phyloP scores from a whole-genome alignment of 1,284 basidiomycete genomes.

The Athelia sp. region DNA sequence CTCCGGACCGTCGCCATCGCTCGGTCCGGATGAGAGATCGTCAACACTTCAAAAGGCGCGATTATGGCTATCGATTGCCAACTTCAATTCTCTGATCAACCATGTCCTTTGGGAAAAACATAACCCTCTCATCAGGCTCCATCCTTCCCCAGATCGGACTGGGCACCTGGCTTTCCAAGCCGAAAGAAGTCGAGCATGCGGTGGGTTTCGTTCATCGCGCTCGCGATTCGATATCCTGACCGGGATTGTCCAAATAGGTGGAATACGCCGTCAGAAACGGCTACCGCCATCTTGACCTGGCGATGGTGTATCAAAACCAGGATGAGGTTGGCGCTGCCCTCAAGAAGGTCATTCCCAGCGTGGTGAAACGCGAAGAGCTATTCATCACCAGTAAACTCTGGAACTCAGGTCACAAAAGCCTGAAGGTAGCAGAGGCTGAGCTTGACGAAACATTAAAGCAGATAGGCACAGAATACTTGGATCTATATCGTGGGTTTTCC shows the following conservation, averaged over 20 bases:
- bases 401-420: constrained; percentile 64
- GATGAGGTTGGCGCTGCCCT: constrained; percentile 69
- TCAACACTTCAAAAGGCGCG: too few relatives aligned
- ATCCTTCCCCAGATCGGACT: constrained; percentile 71
- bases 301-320: constrained; percentile 71
- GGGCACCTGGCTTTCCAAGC: constrained; percentile 79
- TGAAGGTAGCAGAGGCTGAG: constrained; percentile 58
- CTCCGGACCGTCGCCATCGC: too few relatives aligned
- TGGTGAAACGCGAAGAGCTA: constrained; percentile 78
- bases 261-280: constrained; percentile 68
- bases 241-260: constrained; percentile 40
- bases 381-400: constrained; percentile 84
- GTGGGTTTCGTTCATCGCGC: constrained; percentile 32
- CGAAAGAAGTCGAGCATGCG: constrained; percentile 73
- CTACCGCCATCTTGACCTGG: constrained; percentile 80
- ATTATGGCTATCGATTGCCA: too few relatives aligned
- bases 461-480: constrained; percentile 72
- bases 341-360: constrained; percentile 74
- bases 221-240: constrained; percentile 4
- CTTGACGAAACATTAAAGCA: constrained; percentile 72
- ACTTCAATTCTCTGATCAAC: constrained; percentile 4
- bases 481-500: constrained; percentile 60
- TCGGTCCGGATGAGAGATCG: too few relatives aligned
- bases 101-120: constrained; percentile 59
- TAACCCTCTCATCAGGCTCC: constrained; percentile 48